Base-by-base conservation (phyloP, 768 basidiomycete genomes). In the Lepiota venenata region DNA sequence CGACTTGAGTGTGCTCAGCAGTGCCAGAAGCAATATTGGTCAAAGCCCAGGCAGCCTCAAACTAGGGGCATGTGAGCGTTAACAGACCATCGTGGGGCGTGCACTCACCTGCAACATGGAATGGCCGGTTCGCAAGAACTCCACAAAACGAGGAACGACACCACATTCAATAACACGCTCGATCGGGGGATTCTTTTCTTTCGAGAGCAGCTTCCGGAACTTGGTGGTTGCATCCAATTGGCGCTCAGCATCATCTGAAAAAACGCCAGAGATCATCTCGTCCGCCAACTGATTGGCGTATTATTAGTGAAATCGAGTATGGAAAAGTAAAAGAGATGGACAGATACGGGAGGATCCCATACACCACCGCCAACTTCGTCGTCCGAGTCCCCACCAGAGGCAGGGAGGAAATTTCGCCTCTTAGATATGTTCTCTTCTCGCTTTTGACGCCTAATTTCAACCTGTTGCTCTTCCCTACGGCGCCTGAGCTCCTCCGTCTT, bases 121-220 rank as follows among this genome's bases (percentile, higher is more conserved):
- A 60, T 87, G 82, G 35, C 87, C 87, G 37, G 73, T 80, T 61
- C 82, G 80, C 60, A 99, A 75, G 73, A 99, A 98, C 70, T 97
- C 87, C 42, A 99, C 97, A 62, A 99, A 98, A 56, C 96, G 91
- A 57, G 93, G 90, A 37, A 99, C 93, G 39, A 99, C 97, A 54
- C 93, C 91, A 71, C 94, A 97, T 63, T 94, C 92, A 69, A 96
- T 98, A 61, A 99, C 97, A 69, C 87, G 85, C 70, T 99, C 97
- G 68, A 99, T 99, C 16, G 96, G 97, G 44, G 97, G 97, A 69
- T 98, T 99, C 78, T 95, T 96, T 77, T 99, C 97, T 76, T 99
- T 99, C 61, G 95, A 98, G 59, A 99, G 83, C 38, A 99, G 81
- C 74, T 98, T 99, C 64, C 97, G 88, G 80, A 98, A 98, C 74